Evolutionary conservation across 306 rosid species (phyloP).

Genomic region (Sesbania bispinosa): DNA sequence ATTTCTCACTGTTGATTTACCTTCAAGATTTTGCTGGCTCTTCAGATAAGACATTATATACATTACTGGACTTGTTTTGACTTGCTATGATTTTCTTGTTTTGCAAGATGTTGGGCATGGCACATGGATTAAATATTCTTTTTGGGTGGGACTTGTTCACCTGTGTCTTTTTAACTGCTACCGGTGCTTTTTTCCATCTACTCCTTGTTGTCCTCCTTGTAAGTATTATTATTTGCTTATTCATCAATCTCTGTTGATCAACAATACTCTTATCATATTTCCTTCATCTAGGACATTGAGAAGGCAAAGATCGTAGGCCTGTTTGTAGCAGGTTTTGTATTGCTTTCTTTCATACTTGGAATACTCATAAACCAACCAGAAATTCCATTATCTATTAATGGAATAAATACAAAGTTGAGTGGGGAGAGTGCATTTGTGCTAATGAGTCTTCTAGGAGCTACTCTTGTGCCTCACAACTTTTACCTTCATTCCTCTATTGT

Average conservation of each 20-base stretch:
- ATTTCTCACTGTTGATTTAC: conserved; percentile 6
- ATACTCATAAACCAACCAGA: conserved; percentile 62
- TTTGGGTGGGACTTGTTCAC: conserved; percentile 95
- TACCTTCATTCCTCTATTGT: conserved; percentile 92
- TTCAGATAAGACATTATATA: background rate
- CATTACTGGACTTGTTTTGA: background rate
- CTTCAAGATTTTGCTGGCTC: background rate
- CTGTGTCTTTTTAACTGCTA: conserved; percentile 77
- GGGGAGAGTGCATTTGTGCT: conserved; percentile 90
- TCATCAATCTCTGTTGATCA: background rate
- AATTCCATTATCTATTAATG: conserved; percentile 64
- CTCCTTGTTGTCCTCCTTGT: conserved; percentile 67
- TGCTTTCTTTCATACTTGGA: conserved; percentile 61
- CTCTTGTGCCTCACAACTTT: conserved; percentile 89
- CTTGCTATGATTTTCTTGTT: conserved; percentile 23
- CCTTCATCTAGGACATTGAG: conserved; percentile 57
- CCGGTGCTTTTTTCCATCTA: conserved; percentile 58
- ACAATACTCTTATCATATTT: conserved; percentile 11
- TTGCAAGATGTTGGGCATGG: conserved; percentile 76
- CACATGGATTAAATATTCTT: conserved; percentile 76
- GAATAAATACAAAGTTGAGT: conserved; percentile 54
- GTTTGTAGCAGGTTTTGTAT: conserved; percentile 50
- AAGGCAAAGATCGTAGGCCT: conserved; percentile 52
- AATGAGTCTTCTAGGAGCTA: conserved; percentile 97
- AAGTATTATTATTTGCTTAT: conserved; percentile 30